phyloP scores from a whole-genome alignment of 495 filamentous ascomycete genomes.

The Peziza echinospora region DNA sequence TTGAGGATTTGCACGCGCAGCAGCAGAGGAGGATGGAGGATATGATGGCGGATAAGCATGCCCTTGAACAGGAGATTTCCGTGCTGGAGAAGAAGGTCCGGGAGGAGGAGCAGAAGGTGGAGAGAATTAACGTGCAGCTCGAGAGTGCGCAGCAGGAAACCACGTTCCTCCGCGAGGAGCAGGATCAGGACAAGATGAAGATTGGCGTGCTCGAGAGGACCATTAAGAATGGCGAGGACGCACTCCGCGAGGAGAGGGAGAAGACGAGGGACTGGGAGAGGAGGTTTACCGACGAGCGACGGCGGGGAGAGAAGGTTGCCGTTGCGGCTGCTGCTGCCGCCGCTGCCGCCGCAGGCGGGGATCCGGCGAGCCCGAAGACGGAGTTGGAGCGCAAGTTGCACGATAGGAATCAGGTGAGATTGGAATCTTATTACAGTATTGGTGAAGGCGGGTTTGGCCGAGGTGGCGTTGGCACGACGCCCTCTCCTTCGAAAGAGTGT shows the following conservation, averaged over 20 bases:
- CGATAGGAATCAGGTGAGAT: background rate
- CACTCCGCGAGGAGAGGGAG: constrained; percentile 60
- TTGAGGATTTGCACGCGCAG: constrained; percentile 68
- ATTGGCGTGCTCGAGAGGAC: constrained; percentile 78
- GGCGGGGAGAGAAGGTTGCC: background rate
- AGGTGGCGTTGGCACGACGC: background rate
- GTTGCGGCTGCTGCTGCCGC: no score
- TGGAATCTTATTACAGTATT: background rate
- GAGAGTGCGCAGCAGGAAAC: constrained; percentile 88
- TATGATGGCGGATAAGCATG: constrained; percentile 33
- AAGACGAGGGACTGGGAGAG: constrained; percentile 74
- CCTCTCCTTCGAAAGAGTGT: background rate
- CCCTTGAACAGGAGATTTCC: constrained; percentile 56
- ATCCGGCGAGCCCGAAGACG: background rate
- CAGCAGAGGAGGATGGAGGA: constrained; percentile 12
- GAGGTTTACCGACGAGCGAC: constrained; percentile 19
- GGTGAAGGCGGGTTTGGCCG: background rate
- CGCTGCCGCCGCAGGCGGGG: background rate
- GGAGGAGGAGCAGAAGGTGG: constrained; percentile 64
- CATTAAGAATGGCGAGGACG: constrained; percentile 48
- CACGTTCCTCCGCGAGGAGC: constrained; percentile 84
- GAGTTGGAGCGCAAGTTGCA: background rate
- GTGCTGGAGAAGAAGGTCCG: constrained; percentile 50
- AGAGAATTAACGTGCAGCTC: constrained; percentile 67
- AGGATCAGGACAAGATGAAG: constrained; percentile 93